Percentiles rank a stretch among this genome's conserved stretches.
phyloP scores from a whole-genome alignment of 805 yeast genomes.

The Saccharomyces paradoxus region DNA sequence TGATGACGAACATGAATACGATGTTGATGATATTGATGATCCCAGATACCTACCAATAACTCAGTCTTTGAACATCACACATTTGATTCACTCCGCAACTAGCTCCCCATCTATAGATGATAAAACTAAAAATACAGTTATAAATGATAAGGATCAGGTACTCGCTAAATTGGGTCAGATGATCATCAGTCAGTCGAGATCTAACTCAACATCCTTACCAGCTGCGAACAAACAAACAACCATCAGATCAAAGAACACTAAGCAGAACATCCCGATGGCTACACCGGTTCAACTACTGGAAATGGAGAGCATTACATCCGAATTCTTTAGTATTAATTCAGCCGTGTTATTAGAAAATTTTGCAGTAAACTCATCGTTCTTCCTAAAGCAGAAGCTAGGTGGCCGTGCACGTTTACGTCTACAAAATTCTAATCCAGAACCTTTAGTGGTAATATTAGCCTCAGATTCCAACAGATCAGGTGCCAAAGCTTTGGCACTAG shows the following conservation, averaged over 20 bases:
- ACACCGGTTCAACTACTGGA: conserved; percentile 75
- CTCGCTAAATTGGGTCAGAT: conserved; percentile 18
- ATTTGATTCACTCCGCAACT: conserved; percentile 25
- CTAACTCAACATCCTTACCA: conserved; percentile 11
- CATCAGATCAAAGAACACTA: conserved; percentile 13
- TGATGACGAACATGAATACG: conserved; percentile 16
- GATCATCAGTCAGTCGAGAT: conserved; percentile 15
- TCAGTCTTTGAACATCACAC: conserved; percentile 31
- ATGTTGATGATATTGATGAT: conserved; percentile 13
- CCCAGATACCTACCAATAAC: conserved; percentile 26
- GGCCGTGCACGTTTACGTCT: conserved; percentile 58
- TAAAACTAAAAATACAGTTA: conserved; percentile 9
- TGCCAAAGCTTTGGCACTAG: conserved; percentile 66
- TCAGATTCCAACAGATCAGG: conserved; percentile 70
- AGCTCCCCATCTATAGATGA: conserved; percentile 1
- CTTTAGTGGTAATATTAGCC: conserved; percentile 59
- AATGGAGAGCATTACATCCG: conserved; percentile 53
- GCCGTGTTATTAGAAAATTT: conserved; percentile 52
- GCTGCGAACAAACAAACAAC: conserved; percentile 7
- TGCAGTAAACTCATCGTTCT: conserved; percentile 54
- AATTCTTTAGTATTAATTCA: conserved; percentile 43
- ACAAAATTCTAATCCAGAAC: conserved; percentile 71
- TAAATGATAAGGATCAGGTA: conserved; percentile 6
- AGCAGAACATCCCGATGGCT: conserved; percentile 44
- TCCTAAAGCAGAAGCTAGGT: conserved; percentile 56